Evolutionary conservation across 768 basidiomycete species (phyloP), one percentile per base, ranked within the genome.

Genomic region (Russula virescens): DNA sequence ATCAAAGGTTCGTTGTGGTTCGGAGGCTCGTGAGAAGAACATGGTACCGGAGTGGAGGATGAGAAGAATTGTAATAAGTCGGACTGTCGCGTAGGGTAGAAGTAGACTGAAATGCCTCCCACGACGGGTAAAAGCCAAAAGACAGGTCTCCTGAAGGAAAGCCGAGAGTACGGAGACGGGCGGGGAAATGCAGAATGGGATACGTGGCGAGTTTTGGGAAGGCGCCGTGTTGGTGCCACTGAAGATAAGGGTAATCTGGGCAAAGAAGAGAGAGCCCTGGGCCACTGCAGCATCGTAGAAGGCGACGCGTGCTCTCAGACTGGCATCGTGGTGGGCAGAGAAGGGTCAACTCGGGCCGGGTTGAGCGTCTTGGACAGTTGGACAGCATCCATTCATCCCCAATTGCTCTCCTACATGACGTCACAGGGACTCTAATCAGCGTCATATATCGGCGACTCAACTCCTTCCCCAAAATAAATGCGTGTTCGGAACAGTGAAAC

Each of bases 41-140:
- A 81, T 45, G 81, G 81, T 46, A 83, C 82, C 42, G 81, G 71
- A 43, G 73, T 75, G 5, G 81, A 76, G 0, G 79, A 80, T 0
- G 83, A 74, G 67, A 88, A 81, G 51, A 86, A 68, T 67, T 76
- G 72, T 45, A 81, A 74, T 59, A 80, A 71, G 55, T 78, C 71
- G 50, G 80, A 74, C 51, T 76, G 71, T 54, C 75, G 77, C 50
- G 70, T 59, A 40, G 85, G 77, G 64, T 77, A 71, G 49, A 82
- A 72, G 67, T 77, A 85, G 21, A 88, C 68, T 18, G 75, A 71
- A 28, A 85, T 66, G 23, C 84, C 86, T 28, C 83, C 84, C 5
- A 78, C 77, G 4, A 85, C 66, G 0, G 88, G 86, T 34, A 82
- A 66, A 14, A 83, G 68, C 85, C 85, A 88, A 56, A 83, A 70